phyloP scores from a whole-genome alignment of 306 rosid species.

The Purshia tridentata region DNA sequence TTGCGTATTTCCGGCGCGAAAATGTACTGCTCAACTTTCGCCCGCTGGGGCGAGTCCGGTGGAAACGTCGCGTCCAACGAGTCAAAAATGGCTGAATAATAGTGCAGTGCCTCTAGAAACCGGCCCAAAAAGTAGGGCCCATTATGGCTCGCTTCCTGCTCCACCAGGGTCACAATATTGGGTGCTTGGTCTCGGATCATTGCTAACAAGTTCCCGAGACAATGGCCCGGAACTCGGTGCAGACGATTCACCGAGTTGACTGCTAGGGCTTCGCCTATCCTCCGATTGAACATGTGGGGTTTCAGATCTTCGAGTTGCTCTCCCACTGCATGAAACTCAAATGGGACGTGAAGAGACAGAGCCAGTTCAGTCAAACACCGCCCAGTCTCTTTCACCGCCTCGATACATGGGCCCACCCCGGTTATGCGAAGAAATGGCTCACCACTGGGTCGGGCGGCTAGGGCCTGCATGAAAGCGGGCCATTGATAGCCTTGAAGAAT shows the following conservation, averaged over 20 bases:
- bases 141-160: conserved; percentile 89
- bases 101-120: conserved; percentile 77
- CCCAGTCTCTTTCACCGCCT: conserved; percentile 61
- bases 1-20: conserved; percentile 85
- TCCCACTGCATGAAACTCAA: conserved; percentile 75
- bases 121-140: conserved; percentile 82
- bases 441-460: conserved; percentile 59
- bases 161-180: conserved; percentile 67
- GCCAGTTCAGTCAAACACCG: conserved; percentile 66
- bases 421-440: conserved; percentile 76
- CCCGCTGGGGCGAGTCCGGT: conserved; percentile 66
- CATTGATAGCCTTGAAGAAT: conserved; percentile 91
- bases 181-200: conserved; percentile 92
- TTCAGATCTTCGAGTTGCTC: conserved; percentile 66
- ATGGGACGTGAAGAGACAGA: conserved; percentile 78
- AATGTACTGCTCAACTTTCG: conserved; percentile 91
- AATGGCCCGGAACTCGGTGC: conserved; percentile 57
- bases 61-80: conserved; percentile 89
- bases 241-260: conserved; percentile 77
- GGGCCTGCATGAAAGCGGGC: conserved; percentile 95
- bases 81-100: conserved; percentile 82
- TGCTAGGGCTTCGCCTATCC: conserved; percentile 77
- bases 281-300: conserved; percentile 77
- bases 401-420: conserved; percentile 47
- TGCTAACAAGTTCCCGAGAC: conserved; percentile 49